Evolutionary conservation across 805 yeast genomes (phyloP).

Genomic region (Lachancea mirantina): DNA sequence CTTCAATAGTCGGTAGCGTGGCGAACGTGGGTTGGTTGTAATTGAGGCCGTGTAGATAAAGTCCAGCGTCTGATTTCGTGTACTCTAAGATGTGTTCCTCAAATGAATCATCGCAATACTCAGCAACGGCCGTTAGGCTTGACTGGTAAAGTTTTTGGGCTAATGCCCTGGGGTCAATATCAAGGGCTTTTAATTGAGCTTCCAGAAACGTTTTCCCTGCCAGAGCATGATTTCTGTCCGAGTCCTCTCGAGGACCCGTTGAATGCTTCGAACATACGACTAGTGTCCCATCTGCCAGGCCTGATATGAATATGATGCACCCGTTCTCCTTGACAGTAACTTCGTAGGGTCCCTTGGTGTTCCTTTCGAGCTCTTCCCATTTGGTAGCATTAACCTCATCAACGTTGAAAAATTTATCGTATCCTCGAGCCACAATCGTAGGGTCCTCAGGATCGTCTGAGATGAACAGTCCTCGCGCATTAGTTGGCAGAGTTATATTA

Average conservation of each 20-base stretch:
- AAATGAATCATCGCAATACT: conserved; percentile 83
- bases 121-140: conserved; percentile 81
- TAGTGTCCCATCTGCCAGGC: conserved; percentile 64
- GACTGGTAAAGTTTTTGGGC: conserved; percentile 45
- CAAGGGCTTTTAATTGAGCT: conserved; percentile 40
- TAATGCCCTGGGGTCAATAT: conserved; percentile 40
- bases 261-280: conserved; percentile 90
- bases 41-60: conserved; percentile 87
- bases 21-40: conserved; percentile 52
- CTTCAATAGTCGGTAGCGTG: conserved; percentile 58
- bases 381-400: conserved; percentile 54
- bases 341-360: conserved; percentile 69
- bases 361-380: conserved; percentile 37
- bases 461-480: conserved; percentile 80
- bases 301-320: conserved; percentile 79
- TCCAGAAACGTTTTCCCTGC: conserved; percentile 58
- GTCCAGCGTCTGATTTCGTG: conserved; percentile 57
- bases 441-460: conserved; percentile 30
- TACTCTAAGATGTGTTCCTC: conserved; percentile 92
- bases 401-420: conserved; percentile 87
- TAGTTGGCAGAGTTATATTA: conserved; percentile 51
- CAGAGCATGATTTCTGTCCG: conserved; percentile 60
- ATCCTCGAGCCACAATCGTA: conserved; percentile 71
- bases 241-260: conserved; percentile 58
- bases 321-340: conserved; percentile 89